Evolutionary conservation across 257 asterid genomes (phyloP).

Genomic region (Agastache rugosa): DNA sequence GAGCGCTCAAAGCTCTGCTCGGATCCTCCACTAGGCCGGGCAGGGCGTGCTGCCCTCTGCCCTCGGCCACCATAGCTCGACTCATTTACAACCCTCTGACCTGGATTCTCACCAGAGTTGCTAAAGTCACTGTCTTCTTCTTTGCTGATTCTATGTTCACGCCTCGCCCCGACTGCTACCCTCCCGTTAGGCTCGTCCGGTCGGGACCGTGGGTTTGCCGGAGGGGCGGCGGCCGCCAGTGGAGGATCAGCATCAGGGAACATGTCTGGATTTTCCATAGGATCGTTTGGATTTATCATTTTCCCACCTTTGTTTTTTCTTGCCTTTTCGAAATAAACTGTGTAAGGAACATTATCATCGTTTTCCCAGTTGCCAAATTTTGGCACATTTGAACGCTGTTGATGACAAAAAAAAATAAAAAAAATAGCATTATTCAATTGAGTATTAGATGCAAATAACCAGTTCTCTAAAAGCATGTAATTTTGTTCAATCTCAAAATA

Average conservation of each 20-base stretch:
- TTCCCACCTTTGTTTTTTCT: constrained; percentile 72
- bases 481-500: neutral
- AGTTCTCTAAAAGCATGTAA: neutral
- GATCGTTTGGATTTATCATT: constrained; percentile 80
- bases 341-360: constrained; percentile 71
- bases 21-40: constrained; percentile 59
- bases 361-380: constrained; percentile 85
- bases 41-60: constrained; percentile 46
- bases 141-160: constrained; percentile 44
- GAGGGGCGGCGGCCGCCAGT: constrained; percentile 25
- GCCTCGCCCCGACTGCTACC: constrained; percentile 39
- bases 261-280: constrained; percentile 67
- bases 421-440: neutral
- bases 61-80: constrained; percentile 54
- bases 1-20: constrained; percentile 73
- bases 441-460: neutral
- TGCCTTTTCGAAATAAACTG: constrained; percentile 74
- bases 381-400: constrained; percentile 72
- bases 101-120: constrained; percentile 48
- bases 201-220: constrained; percentile 32
- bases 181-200: constrained; percentile 47
- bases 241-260: constrained; percentile 43
- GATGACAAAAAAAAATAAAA: neutral
- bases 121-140: constrained; percentile 56
- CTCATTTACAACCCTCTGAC: constrained; percentile 47